A percentile compares a stretch with the other conserved stretches of the same genome.
These are phyloP conservation scores for Phlegmacium glaucopus DNA, from an alignment of 768 basidiomycete species.

Conservation along the genomic window DNA sequence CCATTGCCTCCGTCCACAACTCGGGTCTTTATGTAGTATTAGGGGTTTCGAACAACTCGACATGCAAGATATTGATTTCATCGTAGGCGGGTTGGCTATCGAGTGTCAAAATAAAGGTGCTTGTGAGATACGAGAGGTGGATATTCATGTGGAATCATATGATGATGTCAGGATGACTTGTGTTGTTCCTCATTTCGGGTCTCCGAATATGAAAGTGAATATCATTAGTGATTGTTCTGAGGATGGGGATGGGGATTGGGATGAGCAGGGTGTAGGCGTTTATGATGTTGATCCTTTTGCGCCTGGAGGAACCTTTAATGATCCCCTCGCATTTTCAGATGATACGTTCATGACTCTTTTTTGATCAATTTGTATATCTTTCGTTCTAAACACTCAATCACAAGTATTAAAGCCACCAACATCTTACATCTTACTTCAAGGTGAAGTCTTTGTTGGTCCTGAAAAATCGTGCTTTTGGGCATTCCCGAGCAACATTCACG, in stretches of 20 bases:
- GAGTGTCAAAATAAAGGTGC: conserved; percentile 23
- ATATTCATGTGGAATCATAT: conserved; percentile 28
- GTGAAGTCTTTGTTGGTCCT: no score
- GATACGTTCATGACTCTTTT: no score
- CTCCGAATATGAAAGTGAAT: conserved; percentile 23
- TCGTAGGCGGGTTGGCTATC: conserved; percentile 21
- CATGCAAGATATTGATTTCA: conserved; percentile 22
- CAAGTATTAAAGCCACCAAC: no score
- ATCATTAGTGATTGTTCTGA: conserved; percentile 19
- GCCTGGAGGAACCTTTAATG: conserved; percentile 34
- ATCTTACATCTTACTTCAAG: no score
- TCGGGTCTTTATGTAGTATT: conserved; percentile 29
- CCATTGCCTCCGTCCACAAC: conserved; percentile 33
- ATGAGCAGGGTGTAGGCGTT: no score
- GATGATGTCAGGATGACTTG: conserved; percentile 4
- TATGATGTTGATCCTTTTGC: no score
- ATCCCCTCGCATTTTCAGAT: conserved; percentile 24
- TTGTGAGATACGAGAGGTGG: conserved; percentile 22
- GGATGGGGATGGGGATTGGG: conserved; percentile 20
- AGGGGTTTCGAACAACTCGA: conserved; percentile 22
- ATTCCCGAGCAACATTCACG: no score
- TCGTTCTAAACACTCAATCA: no score
- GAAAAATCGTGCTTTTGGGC: no score
- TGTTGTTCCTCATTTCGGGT: conserved; percentile 20
- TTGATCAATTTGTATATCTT: no score